Evolutionary conservation across 2,329 filamentous ascomycete species (phyloP).

Genomic region (Penicillium occitanis): DNA sequence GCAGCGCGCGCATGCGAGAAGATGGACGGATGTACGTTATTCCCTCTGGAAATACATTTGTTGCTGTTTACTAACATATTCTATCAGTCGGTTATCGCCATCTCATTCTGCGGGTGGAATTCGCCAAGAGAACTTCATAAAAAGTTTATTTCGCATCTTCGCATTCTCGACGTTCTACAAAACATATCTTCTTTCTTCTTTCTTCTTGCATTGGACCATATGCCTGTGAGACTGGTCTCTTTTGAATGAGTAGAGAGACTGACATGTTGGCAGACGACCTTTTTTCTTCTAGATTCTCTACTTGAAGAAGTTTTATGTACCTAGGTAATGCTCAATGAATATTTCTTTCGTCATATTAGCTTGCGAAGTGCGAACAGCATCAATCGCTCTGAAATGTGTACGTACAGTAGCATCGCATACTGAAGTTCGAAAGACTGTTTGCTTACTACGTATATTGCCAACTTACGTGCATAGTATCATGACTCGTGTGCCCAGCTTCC

Average conservation of each 20-base stretch:
- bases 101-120: slow-evolving; percentile 54
- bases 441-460: background rate
- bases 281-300: slow-evolving; percentile 6
- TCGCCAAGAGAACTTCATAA: slow-evolving; percentile 50
- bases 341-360: background rate
- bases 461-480: background rate
- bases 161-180: slow-evolving; percentile 31
- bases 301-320: slow-evolving; percentile 14
- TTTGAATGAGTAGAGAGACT: slow-evolving; percentile 7
- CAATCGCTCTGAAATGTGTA: background rate
- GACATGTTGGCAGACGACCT: slow-evolving; percentile 15
- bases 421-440: too few relatives aligned
- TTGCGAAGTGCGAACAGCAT: background rate
- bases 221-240: slow-evolving; percentile 16
- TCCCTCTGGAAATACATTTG: too few relatives aligned
- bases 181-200: slow-evolving; percentile 32
- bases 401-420: background rate
- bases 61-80: background rate
- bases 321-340: slow-evolving; percentile 17
- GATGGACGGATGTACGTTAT: slow-evolving; percentile 82
- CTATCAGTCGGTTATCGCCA: slow-evolving; percentile 51
- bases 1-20: slow-evolving; percentile 91
- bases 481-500: background rate
- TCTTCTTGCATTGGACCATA: slow-evolving; percentile 24
- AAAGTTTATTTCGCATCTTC: slow-evolving; percentile 22